phyloP scores from a whole-genome alignment of 2,329 filamentous ascomycete genomes.

The Piedraia hortae region DNA sequence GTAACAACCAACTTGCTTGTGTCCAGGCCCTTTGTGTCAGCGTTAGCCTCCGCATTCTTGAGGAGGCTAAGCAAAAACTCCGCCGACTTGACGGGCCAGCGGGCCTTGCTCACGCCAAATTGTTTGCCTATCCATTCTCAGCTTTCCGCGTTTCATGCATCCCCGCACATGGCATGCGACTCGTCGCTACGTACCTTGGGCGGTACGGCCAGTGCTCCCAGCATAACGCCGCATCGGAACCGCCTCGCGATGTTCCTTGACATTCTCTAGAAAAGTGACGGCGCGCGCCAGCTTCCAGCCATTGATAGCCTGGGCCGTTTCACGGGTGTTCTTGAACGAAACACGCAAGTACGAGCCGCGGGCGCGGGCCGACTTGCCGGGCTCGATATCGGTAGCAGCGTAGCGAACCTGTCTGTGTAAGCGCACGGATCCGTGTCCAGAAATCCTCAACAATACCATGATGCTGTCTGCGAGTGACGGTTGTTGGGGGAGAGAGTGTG shows the following conservation, averaged over 20 bases:
- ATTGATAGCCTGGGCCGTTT: slow-evolving; percentile 98
- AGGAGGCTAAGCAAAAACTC: slow-evolving; percentile 93
- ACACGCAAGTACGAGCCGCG: slow-evolving; percentile 97
- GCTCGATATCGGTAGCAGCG: slow-evolving; percentile 67
- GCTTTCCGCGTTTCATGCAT: slow-evolving; percentile 8
- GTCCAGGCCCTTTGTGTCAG: slow-evolving; percentile 89
- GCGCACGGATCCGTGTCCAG: slow-evolving; percentile 1
- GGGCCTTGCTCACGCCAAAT: slow-evolving; percentile 91
- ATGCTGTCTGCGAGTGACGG: too few relatives aligned
- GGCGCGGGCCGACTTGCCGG: slow-evolving; percentile 84
- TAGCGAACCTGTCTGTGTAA: slow-evolving; percentile 49
- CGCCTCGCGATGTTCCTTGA: slow-evolving; percentile 87
- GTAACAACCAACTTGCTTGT: slow-evolving; percentile 94
- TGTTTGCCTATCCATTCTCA: slow-evolving; percentile 48
- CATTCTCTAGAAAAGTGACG: slow-evolving; percentile 92
- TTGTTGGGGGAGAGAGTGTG: too few relatives aligned
- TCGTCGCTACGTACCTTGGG: slow-evolving; percentile 56
- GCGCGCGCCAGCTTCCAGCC: slow-evolving; percentile 95
- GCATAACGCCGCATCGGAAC: slow-evolving; percentile 96
- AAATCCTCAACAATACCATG: too few relatives aligned
- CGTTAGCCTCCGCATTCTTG: slow-evolving; percentile 92
- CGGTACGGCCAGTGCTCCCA: slow-evolving; percentile 79
- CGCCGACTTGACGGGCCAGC: slow-evolving; percentile 98
- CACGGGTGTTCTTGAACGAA: slow-evolving; percentile 99
- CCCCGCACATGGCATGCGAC: slow-evolving; percentile 12